Base-by-base conservation (phyloP, 495 filamentous ascomycete genomes). In the Penicillium paradoxum region DNA sequence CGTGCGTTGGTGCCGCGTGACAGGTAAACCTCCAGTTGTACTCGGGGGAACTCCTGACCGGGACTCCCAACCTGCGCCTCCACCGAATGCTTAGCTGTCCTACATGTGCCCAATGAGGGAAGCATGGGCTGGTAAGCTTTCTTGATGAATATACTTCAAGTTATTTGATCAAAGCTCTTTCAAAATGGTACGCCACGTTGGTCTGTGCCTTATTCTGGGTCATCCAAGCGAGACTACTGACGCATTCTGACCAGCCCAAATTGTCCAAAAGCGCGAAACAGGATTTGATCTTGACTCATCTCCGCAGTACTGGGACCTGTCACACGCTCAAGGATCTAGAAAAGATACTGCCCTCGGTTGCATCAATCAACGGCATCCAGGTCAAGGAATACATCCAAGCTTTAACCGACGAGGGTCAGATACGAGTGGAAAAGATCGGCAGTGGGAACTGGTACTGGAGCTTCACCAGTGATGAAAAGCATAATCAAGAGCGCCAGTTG, bases 391-490 rank as follows among this genome's bases (percentile, higher is more conserved):
- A 81, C 64, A 72, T 89, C 27, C 82, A 86, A 65, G 73, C 75
- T 5, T 71, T 89, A 4, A 63, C 67, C 0, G 84, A 90, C 55
- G 87, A 90, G 40, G 73, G 74, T 51, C 79, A 79, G 52, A 77
- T 90, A 50, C 80, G 76, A 10, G 82, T 88, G 14, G 87, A 90
- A 73, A 90, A 89, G 71, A 90, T 91, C 59, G 87, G 87, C 50
- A 86, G 77, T 49, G 85, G 83, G 14, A 90, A 90, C 62, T 91
- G 87, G 87, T 90, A 89, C 71, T 91, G 87, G 87, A 78, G 74
- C 53, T 91, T 91, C 62, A 65, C 67, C 27, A 80, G 74, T 45
- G 86, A 89, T 33, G 83, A 82, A 53, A 83, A 78, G 65, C 77
- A 77, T 36, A 65, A 64, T 14, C 76, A 74, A 49, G 75, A 82